Conservation (phyloP, 345 rosid genomes). For the Eucalyptus victrix region DNA sequence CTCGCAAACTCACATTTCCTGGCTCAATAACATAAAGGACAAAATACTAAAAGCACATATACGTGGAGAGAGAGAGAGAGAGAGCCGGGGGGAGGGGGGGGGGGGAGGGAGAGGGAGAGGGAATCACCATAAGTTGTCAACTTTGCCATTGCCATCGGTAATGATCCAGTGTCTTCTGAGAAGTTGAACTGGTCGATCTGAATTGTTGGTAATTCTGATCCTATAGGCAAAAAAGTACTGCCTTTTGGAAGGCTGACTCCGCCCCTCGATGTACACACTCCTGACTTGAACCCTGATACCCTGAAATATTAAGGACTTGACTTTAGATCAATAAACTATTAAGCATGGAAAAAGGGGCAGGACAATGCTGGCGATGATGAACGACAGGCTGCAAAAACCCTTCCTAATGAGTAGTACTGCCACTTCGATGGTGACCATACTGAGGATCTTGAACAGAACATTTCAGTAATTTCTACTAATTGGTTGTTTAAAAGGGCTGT, state of each 20-base stretch:
- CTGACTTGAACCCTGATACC: slow-evolving; percentile 65
- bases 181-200: slow-evolving; percentile 68
- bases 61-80: neutral
- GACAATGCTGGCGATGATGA: neutral
- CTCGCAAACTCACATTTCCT: neutral
- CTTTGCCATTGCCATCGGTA: slow-evolving; percentile 52
- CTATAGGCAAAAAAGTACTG: slow-evolving; percentile 68
- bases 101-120: neutral
- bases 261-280: slow-evolving; percentile 57
- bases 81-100: no score
- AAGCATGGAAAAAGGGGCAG: neutral
- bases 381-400: neutral
- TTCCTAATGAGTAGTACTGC: neutral
- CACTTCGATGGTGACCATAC: neutral
- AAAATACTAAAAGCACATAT: neutral
- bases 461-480: neutral
- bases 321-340: neutral
- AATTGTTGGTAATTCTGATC: slow-evolving; percentile 56
- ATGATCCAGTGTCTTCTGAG: slow-evolving; percentile 72
- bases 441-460: neutral
- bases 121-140: slow-evolving; percentile 60
- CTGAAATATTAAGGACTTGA: slow-evolving; percentile 11
- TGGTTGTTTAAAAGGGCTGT: neutral
- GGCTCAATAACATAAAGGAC: neutral
- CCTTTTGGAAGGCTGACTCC: slow-evolving; percentile 55